phyloP scores from a whole-genome alignment of 164 flowering plant species.

The Taxillus chinensis region DNA sequence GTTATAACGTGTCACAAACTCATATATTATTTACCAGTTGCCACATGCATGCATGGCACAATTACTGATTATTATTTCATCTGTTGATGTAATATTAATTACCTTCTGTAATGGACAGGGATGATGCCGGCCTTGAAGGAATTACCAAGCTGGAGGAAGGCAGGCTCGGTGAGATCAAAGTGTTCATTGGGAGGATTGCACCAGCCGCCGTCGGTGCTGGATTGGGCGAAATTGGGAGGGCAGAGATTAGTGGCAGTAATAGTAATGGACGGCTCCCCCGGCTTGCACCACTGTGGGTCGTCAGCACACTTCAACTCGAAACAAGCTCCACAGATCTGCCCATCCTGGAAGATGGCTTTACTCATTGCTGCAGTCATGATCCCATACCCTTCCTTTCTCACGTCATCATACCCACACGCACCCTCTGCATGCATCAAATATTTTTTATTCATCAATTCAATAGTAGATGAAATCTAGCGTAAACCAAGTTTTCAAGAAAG shows the following conservation, averaged over 20 bases:
- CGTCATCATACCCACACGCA: constrained; percentile 65
- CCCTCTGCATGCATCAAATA: constrained; percentile 31
- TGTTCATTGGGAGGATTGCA: constrained; percentile 62
- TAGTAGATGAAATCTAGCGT: too few species aligned
- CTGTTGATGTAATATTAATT: background rate
- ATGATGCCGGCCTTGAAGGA: constrained; percentile 46
- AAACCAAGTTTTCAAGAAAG: too few species aligned
- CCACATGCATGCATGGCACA: too few species aligned
- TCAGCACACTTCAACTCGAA: constrained; percentile 54
- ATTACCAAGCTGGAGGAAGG: constrained; percentile 41
- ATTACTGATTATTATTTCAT: background rate
- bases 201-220: constrained; percentile 55
- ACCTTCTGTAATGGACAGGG: constrained; percentile 48
- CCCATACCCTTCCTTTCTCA: constrained; percentile 42
- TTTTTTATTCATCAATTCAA: background rate
- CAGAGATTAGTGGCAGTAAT: constrained; percentile 70
- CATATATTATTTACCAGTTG: too few species aligned
- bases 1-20: too few species aligned
- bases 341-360: constrained; percentile 44
- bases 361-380: constrained; percentile 54
- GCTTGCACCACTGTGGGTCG: constrained; percentile 45
- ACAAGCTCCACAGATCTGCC: constrained; percentile 58
- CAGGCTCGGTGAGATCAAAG: constrained; percentile 60
- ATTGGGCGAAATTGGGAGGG: constrained; percentile 38
- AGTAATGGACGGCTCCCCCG: constrained; percentile 34